Conservation (phyloP, 352 stramenopile species). For the Phytophthora litchii region DNA sequence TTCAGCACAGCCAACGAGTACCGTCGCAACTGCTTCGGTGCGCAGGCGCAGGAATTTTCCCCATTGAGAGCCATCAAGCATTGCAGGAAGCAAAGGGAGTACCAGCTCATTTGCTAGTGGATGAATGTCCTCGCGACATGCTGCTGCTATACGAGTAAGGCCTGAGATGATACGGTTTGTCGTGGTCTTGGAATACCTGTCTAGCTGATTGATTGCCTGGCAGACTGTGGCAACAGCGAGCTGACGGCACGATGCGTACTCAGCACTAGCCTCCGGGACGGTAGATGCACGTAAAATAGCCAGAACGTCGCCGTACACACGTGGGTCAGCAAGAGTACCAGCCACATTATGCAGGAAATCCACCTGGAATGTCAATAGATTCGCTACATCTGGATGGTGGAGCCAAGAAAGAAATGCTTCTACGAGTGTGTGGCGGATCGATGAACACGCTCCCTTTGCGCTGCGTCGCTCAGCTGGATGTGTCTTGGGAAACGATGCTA, state of each 20-base stretch:
- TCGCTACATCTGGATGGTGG: slow-evolving; percentile 45
- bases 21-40: slow-evolving; percentile 53
- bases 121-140: slow-evolving; percentile 44
- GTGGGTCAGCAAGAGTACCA: slow-evolving; percentile 73
- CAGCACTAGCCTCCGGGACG: slow-evolving; percentile 32
- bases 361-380: slow-evolving; percentile 34
- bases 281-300: slow-evolving; percentile 38
- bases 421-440: slow-evolving; percentile 63
- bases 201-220: slow-evolving; percentile 60
- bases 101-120: slow-evolving; percentile 56
- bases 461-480: slow-evolving; percentile 42
- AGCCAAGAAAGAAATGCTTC: slow-evolving; percentile 75
- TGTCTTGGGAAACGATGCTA: slow-evolving; percentile 35
- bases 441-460: slow-evolving; percentile 60
- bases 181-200: slow-evolving; percentile 79
- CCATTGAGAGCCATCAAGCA: slow-evolving; percentile 58
- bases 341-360: slow-evolving; percentile 66
- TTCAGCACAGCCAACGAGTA: slow-evolving; percentile 47
- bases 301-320: slow-evolving; percentile 70
- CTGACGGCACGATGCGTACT: slow-evolving; percentile 37
- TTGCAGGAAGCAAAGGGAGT: slow-evolving; percentile 44
- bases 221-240: slow-evolving; percentile 44
- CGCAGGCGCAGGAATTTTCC: slow-evolving; percentile 52
- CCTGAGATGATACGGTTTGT: slow-evolving; percentile 59
- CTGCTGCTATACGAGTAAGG: slow-evolving; percentile 53